A percentile compares a stretch with the other conserved stretches of the same genome.
phyloP scores from a whole-genome alignment of 108 stramenopile genomes.

The Cyclostephanos tholiformis region DNA sequence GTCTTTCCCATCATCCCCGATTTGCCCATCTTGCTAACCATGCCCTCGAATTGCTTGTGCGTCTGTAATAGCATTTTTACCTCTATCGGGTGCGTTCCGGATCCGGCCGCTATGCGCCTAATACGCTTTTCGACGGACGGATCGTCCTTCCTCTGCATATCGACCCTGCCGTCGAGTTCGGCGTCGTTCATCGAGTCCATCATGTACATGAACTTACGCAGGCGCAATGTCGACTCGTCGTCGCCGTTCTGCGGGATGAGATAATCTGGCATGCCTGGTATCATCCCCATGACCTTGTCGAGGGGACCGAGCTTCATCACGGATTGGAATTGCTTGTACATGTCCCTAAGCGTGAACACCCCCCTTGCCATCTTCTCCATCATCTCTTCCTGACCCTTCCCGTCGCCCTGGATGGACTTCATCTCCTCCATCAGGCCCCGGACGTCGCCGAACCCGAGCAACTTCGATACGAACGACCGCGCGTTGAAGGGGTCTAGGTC shows the following conservation, averaged over 20 bases:
- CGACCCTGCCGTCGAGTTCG: constrained; percentile 94
- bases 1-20: constrained; percentile 83
- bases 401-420: constrained; percentile 65
- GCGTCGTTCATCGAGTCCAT: constrained; percentile 96
- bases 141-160: constrained; percentile 64
- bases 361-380: constrained; percentile 91
- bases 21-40: constrained; percentile 94
- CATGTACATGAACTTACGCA: constrained; percentile 94
- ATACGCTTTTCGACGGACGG: constrained; percentile 62
- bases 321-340: constrained; percentile 93
- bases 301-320: constrained; percentile 93
- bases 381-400: constrained; percentile 74
- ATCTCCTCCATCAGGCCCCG: constrained; percentile 80
- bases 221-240: constrained; percentile 61
- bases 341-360: constrained; percentile 94
- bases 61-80: constrained; percentile 83
- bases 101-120: constrained; percentile 90
- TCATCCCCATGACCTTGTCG: constrained; percentile 95
- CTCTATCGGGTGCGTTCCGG: constrained; percentile 87
- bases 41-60: constrained; percentile 90
- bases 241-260: constrained; percentile 72
- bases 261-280: constrained; percentile 92
- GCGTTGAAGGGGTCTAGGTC: constrained; percentile 97
- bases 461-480: constrained; percentile 88
- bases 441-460: constrained; percentile 89